Conservation (phyloP, 1,284 basidiomycete species). For the Cryptococcus sp. region DNA sequence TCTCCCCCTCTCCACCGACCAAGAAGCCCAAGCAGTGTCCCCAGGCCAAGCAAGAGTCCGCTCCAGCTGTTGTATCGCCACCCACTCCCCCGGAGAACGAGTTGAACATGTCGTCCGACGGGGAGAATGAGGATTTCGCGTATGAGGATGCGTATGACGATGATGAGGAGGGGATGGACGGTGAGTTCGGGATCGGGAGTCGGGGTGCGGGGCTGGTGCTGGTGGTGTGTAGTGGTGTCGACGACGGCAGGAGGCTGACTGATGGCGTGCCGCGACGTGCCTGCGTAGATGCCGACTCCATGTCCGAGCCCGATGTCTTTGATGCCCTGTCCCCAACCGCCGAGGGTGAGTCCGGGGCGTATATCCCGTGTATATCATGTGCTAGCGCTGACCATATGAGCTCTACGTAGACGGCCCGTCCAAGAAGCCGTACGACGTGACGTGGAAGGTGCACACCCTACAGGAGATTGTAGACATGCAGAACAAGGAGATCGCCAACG, state of each 20-base stretch:
- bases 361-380: neutral
- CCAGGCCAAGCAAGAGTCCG: too few relatives aligned
- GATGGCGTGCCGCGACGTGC: conserved; percentile 1
- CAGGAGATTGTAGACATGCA: conserved; percentile 76
- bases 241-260: neutral
- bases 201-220: conserved; percentile 2
- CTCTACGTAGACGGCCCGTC: conserved; percentile 29
- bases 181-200: conserved; percentile 32
- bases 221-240: neutral
- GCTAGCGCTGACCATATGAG: neutral
- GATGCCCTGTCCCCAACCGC: conserved; percentile 44
- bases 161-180: conserved; percentile 33
- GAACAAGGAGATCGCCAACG: conserved; percentile 72
- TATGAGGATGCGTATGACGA: conserved; percentile 41
- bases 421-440: conserved; percentile 50
- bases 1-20: too few relatives aligned
- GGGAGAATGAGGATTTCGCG: conserved; percentile 38
- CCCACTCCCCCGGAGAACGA: conserved; percentile 13
- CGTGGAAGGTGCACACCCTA: conserved; percentile 62
- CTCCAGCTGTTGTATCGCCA: conserved; percentile 3
- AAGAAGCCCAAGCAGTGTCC: too few relatives aligned
- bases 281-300: conserved; percentile 26
- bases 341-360: conserved; percentile 34
- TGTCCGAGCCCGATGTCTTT: conserved; percentile 40
- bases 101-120: conserved; percentile 46